Base-by-base conservation (phyloP, 2,329 filamentous ascomycete species). In the Hymenoscyphus linearis region DNA sequence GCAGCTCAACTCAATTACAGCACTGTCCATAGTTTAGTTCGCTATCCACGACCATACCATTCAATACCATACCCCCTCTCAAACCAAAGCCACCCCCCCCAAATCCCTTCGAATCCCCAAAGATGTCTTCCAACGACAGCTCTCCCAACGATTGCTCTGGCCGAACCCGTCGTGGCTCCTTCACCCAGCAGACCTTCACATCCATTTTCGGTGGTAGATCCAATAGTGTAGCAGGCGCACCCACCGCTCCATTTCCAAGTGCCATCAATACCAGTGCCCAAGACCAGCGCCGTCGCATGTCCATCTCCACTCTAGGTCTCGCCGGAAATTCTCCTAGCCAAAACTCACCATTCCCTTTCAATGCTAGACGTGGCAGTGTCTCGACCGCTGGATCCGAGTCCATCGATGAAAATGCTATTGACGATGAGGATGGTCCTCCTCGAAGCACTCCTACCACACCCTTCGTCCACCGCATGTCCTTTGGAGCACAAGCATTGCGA, bases 401-500 rank as follows among this genome's bases (percentile, higher is more conserved):
- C 1, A 80, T 87, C 64, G 89, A 93, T 66, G 90, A 93, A 75
- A 87, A 77, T 68, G 89, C 88, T 55, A 82, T 89, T 63, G 87
- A 91, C 64, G 89, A 93, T 62, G 84, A 86, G 50, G 75, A 78
- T n/a, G 73, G 76, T 57, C 75, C 76, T 60, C 73, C 78, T 44
- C 83, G 80, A 70, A 84, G 82, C 67, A 81, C 82, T 16, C 87
- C 90, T 36, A 82, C 79, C 58, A 90, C 89, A 13, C 90, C 92
- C 36, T 93, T 93, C 72, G 84, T 84, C 62, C 88, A 93, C 68
- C 89, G 93, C 62, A 87, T 96, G 79, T 97, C 93, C 76, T 96
- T 96, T 71, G 93, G 93, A 64, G 88, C 89, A 64, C 85, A 91
- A 74, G 90, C 90, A 66, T 69, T 72, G 68, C 70, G 64, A 40